phyloP scores from a whole-genome alignment of 1,139 yeast species.

The Magnusiomyces sp. region DNA sequence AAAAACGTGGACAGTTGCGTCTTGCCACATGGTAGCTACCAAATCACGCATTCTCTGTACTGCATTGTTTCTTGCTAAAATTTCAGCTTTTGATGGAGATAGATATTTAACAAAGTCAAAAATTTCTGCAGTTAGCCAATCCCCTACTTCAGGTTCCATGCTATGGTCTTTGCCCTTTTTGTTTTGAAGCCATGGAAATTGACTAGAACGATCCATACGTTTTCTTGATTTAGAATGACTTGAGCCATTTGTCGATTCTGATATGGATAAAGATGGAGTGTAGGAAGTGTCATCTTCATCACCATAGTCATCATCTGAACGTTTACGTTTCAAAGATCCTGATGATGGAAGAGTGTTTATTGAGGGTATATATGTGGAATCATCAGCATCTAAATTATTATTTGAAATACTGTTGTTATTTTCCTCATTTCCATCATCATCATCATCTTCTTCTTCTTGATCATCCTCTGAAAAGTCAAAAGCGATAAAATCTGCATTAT shows the following conservation, averaged over 20 bases:
- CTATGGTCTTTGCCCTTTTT: slow-evolving; percentile 1
- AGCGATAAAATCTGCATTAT: slow-evolving; percentile 12
- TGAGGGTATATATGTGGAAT: background rate
- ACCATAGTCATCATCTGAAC: background rate
- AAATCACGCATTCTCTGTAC: slow-evolving; percentile 51
- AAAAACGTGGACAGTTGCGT: slow-evolving; percentile 75
- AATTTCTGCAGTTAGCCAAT: slow-evolving; percentile 84
- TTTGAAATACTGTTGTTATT: slow-evolving; percentile 5
- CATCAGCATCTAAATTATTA: background rate
- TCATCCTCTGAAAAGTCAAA: slow-evolving; percentile 14
- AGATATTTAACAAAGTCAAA: slow-evolving; percentile 79
- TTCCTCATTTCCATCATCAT: slow-evolving; percentile 12
- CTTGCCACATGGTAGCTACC: slow-evolving; percentile 65
- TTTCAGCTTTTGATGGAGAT: slow-evolving; percentile 77
- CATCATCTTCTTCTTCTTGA: slow-evolving; percentile 17
- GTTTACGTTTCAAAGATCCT: too few species aligned
- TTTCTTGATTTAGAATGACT: background rate
- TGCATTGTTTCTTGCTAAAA: slow-evolving; percentile 56
- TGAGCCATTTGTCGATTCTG: background rate
- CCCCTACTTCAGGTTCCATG: slow-evolving; percentile 68
- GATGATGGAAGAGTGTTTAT: too few species aligned
- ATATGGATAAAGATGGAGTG: background rate
- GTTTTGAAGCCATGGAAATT: slow-evolving; percentile 14
- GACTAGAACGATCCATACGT: background rate
- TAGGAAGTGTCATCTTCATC: slow-evolving; percentile 1